phyloP scores from a whole-genome alignment of 306 rosid species.

The barrel medic (Medicago truncatula) region DNA sequence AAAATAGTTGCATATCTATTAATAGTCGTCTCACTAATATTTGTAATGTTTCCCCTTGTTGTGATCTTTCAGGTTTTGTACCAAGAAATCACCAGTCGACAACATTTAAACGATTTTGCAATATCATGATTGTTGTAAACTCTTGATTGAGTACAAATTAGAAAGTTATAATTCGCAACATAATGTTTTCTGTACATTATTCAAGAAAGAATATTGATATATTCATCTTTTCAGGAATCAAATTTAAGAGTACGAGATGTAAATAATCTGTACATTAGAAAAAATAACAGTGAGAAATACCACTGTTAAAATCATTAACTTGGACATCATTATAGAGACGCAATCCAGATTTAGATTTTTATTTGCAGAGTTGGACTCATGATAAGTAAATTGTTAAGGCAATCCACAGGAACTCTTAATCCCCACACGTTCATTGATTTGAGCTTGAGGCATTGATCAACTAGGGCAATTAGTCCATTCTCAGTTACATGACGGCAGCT shows the following conservation, averaged over 20 bases:
- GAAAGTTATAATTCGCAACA: neutral
- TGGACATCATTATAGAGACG: constrained; percentile 36
- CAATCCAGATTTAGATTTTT: constrained; percentile 49
- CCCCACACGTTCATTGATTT: constrained; percentile 88
- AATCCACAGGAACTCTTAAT: constrained; percentile 76
- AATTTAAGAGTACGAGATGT: constrained; percentile 11
- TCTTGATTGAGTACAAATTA: constrained; percentile 14
- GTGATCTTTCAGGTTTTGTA: constrained; percentile 46
- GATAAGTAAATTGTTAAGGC: constrained; percentile 60
- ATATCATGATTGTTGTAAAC: constrained; percentile 29
- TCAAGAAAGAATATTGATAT: constrained; percentile 30
- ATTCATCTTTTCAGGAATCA: constrained; percentile 23
- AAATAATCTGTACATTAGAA: constrained; percentile 41
- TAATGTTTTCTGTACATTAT: constrained; percentile 23
- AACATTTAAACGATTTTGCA: constrained; percentile 31
- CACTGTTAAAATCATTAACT: constrained; percentile 22
- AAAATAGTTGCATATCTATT: constrained; percentile 21
- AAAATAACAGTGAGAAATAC: constrained; percentile 27
- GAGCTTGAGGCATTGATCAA: constrained; percentile 74
- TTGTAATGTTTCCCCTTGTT: neutral
- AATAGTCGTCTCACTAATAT: constrained; percentile 21
- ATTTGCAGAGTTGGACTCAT: constrained; percentile 73
- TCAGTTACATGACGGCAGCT: constrained; percentile 90
- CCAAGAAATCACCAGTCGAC: constrained; percentile 30
- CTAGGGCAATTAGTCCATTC: constrained; percentile 70